Evolutionary conservation across 73 alveolate species (phyloP).

Genomic region (Vitrella brassicaformis): DNA sequence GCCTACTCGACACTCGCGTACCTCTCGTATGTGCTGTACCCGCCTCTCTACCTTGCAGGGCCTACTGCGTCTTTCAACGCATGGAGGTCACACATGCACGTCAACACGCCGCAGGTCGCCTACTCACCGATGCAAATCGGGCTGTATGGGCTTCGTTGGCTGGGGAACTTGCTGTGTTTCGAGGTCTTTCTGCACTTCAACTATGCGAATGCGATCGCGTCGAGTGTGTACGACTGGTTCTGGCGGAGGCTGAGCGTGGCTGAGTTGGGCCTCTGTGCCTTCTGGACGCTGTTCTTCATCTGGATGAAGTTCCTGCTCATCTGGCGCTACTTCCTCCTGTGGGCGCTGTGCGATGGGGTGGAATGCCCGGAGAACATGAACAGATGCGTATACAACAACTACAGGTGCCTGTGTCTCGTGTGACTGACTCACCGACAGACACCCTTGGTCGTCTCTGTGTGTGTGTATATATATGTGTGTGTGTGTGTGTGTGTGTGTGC

Average conservation of each 20-base stretch:
- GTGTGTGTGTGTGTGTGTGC: too few species aligned
- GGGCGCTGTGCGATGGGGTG: slow-evolving; percentile 67
- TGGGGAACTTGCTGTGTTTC: background rate
- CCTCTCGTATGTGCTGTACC: slow-evolving; percentile 10
- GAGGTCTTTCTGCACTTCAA: too few species aligned
- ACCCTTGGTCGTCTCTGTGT: too few species aligned
- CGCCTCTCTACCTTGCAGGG: slow-evolving; percentile 42
- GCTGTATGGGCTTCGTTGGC: slow-evolving; percentile 5
- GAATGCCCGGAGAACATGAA: slow-evolving; percentile 72
- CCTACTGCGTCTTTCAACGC: slow-evolving; percentile 36
- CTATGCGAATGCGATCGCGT: too few species aligned
- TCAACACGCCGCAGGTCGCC: slow-evolving; percentile 11
- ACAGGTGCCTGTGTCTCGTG: too few species aligned
- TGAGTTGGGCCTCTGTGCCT: too few species aligned
- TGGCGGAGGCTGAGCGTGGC: too few species aligned
- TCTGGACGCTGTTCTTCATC: too few species aligned
- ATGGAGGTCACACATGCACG: slow-evolving; percentile 24
- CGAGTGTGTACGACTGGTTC: too few species aligned
- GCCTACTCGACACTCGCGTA: too few species aligned
- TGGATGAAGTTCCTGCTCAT: slow-evolving; percentile 63
- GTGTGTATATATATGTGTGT: too few species aligned
- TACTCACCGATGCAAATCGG: background rate
- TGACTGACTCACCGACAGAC: slow-evolving; percentile 61
- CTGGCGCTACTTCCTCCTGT: slow-evolving; percentile 66
- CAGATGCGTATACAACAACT: slow-evolving; percentile 67